Evolutionary conservation across 306 rosid species (phyloP).

Genomic region (Senna tora): DNA sequence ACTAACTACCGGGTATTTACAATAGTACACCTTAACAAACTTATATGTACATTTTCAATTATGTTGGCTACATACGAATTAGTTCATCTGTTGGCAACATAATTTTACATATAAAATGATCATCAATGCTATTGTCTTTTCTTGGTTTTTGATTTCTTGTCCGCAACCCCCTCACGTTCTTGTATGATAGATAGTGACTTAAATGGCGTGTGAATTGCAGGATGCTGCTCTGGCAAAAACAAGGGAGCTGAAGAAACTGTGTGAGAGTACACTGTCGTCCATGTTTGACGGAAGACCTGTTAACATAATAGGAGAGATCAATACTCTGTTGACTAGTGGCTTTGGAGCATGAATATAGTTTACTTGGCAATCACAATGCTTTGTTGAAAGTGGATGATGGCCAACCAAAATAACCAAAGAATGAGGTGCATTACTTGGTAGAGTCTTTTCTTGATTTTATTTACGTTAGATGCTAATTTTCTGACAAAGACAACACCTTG

Average conservation of each 20-base stretch:
- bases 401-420: constrained; percentile 19
- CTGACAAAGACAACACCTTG: constrained; percentile 8
- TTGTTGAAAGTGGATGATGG: constrained; percentile 28
- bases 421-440: neutral
- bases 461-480: neutral
- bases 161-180: neutral
- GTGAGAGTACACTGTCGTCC: constrained; percentile 77
- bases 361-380: constrained; percentile 5
- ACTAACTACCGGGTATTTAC: too few species aligned
- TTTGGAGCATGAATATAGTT: constrained; percentile 53
- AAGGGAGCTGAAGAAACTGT: constrained; percentile 74
- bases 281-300: constrained; percentile 95
- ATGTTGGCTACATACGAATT: constrained; percentile 9
- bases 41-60: too few species aligned
- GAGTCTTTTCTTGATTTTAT: neutral
- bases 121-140: neutral
- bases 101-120: neutral
- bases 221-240: constrained; percentile 76
- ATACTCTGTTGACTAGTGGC: constrained; percentile 62
- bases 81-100: constrained; percentile 1
- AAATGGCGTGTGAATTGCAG: constrained; percentile 52
- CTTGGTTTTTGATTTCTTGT: neutral
- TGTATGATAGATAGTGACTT: constrained; percentile 17
- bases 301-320: constrained; percentile 85
- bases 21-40: too few species aligned